Evolutionary conservation across 768 basidiomycete genomes (phyloP).

Genomic region (Termitomyces sp.): DNA sequence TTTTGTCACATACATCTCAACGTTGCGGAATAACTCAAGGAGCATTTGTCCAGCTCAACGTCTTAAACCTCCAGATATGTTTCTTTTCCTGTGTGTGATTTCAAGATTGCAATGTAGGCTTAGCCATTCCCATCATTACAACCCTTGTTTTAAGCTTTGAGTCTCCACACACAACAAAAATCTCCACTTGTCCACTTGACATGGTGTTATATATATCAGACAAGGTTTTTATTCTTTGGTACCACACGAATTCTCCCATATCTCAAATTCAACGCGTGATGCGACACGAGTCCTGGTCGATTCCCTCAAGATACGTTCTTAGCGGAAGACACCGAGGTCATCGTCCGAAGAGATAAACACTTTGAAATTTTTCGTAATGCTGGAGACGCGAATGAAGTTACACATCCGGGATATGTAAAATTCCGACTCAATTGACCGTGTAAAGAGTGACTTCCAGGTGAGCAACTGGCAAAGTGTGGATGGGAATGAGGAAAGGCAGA

Average conservation of each 20-base stretch:
- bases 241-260: background rate
- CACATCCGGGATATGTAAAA: background rate
- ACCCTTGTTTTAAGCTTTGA: background rate
- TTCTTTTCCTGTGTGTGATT: background rate
- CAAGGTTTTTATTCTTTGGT: background rate
- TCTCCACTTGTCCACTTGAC: background rate
- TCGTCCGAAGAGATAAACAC: background rate
- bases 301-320: background rate
- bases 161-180: background rate
- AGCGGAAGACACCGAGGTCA: background rate
- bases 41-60: background rate
- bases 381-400: background rate
- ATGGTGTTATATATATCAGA: background rate
- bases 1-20: background rate
- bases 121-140: background rate
- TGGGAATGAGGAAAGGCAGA: background rate
- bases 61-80: background rate
- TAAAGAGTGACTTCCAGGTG: background rate
- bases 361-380: background rate
- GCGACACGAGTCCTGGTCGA: background rate
- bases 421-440: background rate
- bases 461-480: background rate
- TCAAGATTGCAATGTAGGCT: background rate
- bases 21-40: background rate
- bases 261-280: slow-evolving; percentile 1